Evolutionary conservation across 352 stramenopile genomes (phyloP).

Genomic region (Thalassiosira livingstoniorum): DNA sequence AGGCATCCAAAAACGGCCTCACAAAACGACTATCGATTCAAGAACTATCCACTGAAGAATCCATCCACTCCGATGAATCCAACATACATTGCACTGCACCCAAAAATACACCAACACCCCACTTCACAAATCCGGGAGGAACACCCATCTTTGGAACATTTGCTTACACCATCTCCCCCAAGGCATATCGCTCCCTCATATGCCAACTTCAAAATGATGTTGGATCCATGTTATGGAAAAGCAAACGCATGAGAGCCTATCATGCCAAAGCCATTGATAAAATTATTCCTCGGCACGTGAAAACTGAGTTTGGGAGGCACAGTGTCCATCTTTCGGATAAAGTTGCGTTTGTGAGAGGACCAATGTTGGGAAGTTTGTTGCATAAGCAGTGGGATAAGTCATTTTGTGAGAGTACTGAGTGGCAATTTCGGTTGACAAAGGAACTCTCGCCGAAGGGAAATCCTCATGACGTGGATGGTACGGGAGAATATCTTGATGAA

Average conservation of each 20-base stretch:
- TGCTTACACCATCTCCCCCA: constrained; percentile 79
- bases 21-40: no score
- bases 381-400: constrained; percentile 80
- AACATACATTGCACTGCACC: not conserved
- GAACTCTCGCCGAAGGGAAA: no score
- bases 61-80: not conserved
- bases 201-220: constrained; percentile 78
- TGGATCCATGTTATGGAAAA: constrained; percentile 82
- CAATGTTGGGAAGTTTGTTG: constrained; percentile 83
- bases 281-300: constrained; percentile 74
- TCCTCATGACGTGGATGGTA: not conserved
- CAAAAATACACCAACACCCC: constrained; percentile 6
- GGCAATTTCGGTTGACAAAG: constrained; percentile 58
- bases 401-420: constrained; percentile 81
- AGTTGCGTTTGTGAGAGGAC: constrained; percentile 80
- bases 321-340: constrained; percentile 69
- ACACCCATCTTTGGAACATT: constrained; percentile 81
- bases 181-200: constrained; percentile 70
- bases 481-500: not conserved
- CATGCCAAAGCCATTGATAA: constrained; percentile 85
- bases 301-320: constrained; percentile 45
- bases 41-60: constrained; percentile 21
- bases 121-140: constrained; percentile 60
- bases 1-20: not conserved
- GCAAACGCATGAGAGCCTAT: constrained; percentile 79